Evolutionary conservation across 2,329 filamentous ascomycete genomes (phyloP), one percentile per base, ranked within the genome.

Genomic region (Phyllosticta citriasiana): DNA sequence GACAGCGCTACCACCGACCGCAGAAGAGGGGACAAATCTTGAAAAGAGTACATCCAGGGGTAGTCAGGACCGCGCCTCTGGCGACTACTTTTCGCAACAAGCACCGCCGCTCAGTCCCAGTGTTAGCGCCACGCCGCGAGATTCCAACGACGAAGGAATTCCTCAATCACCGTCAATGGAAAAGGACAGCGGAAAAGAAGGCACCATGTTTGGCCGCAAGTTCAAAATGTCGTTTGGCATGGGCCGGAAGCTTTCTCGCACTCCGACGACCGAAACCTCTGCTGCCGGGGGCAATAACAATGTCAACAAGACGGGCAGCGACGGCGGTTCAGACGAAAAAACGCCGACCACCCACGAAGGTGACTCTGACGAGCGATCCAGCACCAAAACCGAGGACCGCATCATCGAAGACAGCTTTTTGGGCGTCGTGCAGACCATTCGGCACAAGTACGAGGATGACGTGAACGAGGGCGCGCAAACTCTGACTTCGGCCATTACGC

Each of bases 181-280:
- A 1, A 69, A 69, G 10, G 66, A 57, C 8, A 35, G 63, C 3
- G 64, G 61, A 64, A 80, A 88, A 72, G 77, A 85, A 69, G 83
- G 84, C 66, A 86, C 80, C 60, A 78, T 90, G 5, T 95, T 96
- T 71, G 85, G 88, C 53, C 94, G 92, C 76, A 90, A 90, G 68
- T 92, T 96, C 73, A 85, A 88, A 55, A 83, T 83, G 78, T 85
- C 87, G 0, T 91, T 93, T 69, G 55, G 54, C 7, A 86, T 87
- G 66, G 88, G 87, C 68, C 97, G 95, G 78, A 96, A 96, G 74
- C 80, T 93, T 14, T 85, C 85, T 12, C 84, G 90, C 16, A 87
- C 82, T 0, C 62, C 68, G 3, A 86, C 86, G 3, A 82, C 82
- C 5, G 83, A 88, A 65, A 76, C 74, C 7, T n/a, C 40, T n/a